phyloP scores from a whole-genome alignment of 257 asterid genomes.

The Solanum paucissectum region DNA sequence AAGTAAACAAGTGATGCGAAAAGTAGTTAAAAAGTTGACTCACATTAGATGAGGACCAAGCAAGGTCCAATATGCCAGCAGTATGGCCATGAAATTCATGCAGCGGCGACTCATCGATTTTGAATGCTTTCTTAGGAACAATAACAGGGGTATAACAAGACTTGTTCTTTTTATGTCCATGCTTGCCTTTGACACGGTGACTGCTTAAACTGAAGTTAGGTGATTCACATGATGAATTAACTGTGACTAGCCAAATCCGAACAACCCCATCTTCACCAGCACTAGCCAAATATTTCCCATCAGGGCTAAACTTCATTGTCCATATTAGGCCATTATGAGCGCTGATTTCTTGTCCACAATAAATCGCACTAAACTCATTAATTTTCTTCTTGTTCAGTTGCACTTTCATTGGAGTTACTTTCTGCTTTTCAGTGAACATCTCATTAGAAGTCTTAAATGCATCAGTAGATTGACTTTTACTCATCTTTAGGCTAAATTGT shows the following conservation, averaged over 20 bases:
- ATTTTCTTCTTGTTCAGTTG: conserved; percentile 31
- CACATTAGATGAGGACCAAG: conserved; percentile 87
- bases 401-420: conserved; percentile 13
- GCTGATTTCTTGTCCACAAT: conserved; percentile 39
- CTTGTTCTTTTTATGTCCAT: conserved; percentile 6
- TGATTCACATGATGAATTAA: conserved; percentile 14
- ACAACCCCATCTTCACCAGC: conserved; percentile 81
- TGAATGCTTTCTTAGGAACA: conserved; percentile 55
- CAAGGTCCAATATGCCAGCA: conserved; percentile 53
- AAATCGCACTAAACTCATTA: conserved; percentile 45
- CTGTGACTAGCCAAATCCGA: conserved; percentile 48
- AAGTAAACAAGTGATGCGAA: background rate
- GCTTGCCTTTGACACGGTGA: background rate
- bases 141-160: conserved; percentile 15
- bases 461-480: conserved; percentile 10
- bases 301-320: conserved; percentile 78
- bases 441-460: conserved; percentile 10
- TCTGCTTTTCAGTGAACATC: background rate
- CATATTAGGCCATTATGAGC: conserved; percentile 57
- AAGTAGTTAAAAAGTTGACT: conserved; percentile 6
- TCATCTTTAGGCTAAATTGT: conserved; percentile 17
- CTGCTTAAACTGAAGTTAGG: conserved; percentile 9
- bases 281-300: conserved; percentile 63
- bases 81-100: conserved; percentile 49
- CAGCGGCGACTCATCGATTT: conserved; percentile 41